Evolutionary conservation across 2,329 filamentous ascomycete species (phyloP).

Genomic region (Fusarium papillatum): DNA sequence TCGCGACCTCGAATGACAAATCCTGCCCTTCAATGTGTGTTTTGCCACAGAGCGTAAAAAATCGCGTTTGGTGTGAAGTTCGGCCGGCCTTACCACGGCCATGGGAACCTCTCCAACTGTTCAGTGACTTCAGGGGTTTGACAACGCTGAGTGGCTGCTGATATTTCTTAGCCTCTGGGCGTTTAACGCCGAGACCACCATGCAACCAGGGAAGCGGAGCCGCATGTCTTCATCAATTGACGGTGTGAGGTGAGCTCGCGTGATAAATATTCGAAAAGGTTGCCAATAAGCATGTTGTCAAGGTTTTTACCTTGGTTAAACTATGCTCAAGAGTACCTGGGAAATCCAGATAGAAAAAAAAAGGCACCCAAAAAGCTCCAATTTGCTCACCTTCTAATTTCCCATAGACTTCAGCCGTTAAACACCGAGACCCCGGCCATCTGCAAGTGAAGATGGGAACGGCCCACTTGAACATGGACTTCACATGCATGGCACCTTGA

Average conservation of each 20-base stretch:
- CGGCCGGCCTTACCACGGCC: conserved; percentile 34
- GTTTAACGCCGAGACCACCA: conserved; percentile 17
- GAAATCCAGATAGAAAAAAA: background rate
- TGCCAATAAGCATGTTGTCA: background rate
- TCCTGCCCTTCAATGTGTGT: background rate
- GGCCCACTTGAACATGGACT: conserved; percentile 5
- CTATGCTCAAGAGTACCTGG: background rate
- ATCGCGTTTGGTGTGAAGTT: conserved; percentile 19
- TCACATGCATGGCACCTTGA: background rate
- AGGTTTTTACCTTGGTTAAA: background rate
- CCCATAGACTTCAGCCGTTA: background rate
- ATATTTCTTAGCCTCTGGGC: conserved; percentile 29
- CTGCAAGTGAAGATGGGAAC: background rate
- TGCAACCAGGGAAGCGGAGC: conserved; percentile 12
- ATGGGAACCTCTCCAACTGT: conserved; percentile 24
- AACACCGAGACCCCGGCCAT: background rate
- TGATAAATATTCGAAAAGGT: background rate
- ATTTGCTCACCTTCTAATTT: background rate
- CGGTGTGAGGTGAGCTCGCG: background rate
- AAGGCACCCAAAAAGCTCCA: background rate
- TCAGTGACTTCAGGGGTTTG: conserved; percentile 25
- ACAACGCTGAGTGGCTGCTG: conserved; percentile 29
- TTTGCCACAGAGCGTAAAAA: conserved; percentile 3
- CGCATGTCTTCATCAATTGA: background rate
- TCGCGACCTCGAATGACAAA: background rate